Evolutionary conservation across 176 grass and related monocot genomes (phyloP), one percentile per base, ranked within the genome.

Genomic region (Elymus sibiricus): DNA sequence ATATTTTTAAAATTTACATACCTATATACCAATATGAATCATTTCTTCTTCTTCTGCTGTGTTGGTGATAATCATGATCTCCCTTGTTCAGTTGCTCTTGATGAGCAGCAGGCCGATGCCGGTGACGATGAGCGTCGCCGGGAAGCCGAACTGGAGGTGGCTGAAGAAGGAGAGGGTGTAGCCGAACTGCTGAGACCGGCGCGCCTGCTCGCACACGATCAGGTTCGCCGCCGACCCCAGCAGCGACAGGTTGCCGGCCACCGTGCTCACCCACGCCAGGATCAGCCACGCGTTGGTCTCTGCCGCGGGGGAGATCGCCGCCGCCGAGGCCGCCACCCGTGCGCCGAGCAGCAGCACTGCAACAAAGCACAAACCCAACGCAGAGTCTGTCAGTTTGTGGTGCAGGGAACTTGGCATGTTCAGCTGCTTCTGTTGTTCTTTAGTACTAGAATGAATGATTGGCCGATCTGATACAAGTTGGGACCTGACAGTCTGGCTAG

Each of bases 231-330:
- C 96, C 1, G 93, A 98, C 25, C 93, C 93, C 3, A 98, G 88
- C 0, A 98, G 94, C 2, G 96, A 98, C 26, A 98, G 93, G 79
- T 98, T 98, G 29, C 96, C 96, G 63, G 96, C 96, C 35, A 95
- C 96, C 68, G 96, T 98, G 73, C 96, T 98, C 39, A 93, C 94
- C 96, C 96, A 98, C 6, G 96, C 96, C 64, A 98, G 84, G 85
- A 95, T 78, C 14, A 98, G 90, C 96, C 96, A 98, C 13, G 47
- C n/a, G n/a, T 91, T 93, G 9, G 86, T 94, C 76, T 95, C 91
- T 0, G 90, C 80, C 0, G 77, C 72, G 0, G 74, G 68, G n/a
- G 95, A 98, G 81, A 98, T 98, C 19, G 69, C 86, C 4, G 90
- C 95, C 9, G 93, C 93, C 4, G 95, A 95, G 4, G 95, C 89